Evolutionary conservation across 306 rosid genomes (phyloP), one percentile per base, ranked within the genome.

Genomic region (Dalbergia cochinchinensis): DNA sequence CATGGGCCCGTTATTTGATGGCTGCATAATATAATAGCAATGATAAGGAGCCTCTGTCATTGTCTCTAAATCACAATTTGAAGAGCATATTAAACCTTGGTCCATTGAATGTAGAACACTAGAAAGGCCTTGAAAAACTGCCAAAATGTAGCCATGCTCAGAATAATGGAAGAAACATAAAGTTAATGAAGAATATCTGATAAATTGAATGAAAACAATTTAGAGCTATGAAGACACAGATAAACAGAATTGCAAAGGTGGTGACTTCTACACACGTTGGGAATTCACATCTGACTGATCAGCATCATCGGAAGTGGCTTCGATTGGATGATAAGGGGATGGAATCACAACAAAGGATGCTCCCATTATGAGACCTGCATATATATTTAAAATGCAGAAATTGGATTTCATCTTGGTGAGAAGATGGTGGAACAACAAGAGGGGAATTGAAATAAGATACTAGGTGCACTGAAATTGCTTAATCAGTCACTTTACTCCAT

Each of bases 1-100:
- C 93, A 92, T 89, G 70, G 92, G 85, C 74, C 95, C 97, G 2
- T 77, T 85, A 73, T 75, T 78, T 65, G 95, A 92, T 53, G 97
- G 87, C 78, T 83, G 92, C 61, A 92, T 88, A 73, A 92, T 73
- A 75, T 92, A 92, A 80, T 86, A 92, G 85, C 93, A 89, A 33
- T 71, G 85, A 73, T 82, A 90, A 69, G 91, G 79, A 75, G 86
- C 85, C 89, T 86, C 90, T 41, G 77, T 82, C 92, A 85, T 81
- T 71, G 85, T 90, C 71, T 89, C 93, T 69, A 90, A 82, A 76
- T 86, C 89, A 76, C 74, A 79, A 76, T 65, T 82, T 80, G 89
- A 82, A 66, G 83, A 79, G 71, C 89, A 86, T 65, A 86, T 50
- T 77, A 86, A 83, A 33, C 89, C 89, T 68, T 86, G 89, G 80